These are phyloP conservation scores for Paramyrothecium sp. DNA, from an alignment of 2,329 filamentous ascomycete genomes.

Conservation along the genomic window DNA sequence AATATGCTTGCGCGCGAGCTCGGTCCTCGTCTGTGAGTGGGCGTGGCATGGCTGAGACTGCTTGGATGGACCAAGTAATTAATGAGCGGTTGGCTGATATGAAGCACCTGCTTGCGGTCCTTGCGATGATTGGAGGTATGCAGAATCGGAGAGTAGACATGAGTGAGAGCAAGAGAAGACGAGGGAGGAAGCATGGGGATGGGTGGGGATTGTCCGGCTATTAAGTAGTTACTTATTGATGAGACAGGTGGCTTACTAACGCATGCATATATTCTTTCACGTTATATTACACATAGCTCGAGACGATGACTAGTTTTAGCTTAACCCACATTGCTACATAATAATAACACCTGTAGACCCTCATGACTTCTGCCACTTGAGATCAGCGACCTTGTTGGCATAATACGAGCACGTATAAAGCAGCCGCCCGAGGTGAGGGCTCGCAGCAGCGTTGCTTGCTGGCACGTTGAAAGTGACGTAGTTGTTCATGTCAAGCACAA, in stretches of 20 bases:
- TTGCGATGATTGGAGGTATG: neutral
- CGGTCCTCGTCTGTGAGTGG: conserved; percentile 1
- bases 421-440: neutral
- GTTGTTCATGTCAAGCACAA: neutral
- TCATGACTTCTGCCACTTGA: conserved; percentile 1
- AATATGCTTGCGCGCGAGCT: conserved; percentile 1
- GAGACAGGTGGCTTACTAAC: neutral
- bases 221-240: neutral
- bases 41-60: neutral
- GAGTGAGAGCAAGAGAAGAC: neutral
- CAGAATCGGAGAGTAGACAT: neutral
- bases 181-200: neutral
- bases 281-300: neutral
- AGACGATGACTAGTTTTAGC: neutral
- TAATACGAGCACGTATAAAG: conserved; percentile 1
- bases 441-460: neutral
- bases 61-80: neutral
- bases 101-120: neutral
- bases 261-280: neutral
- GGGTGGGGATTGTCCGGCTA: neutral
- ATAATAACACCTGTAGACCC: neutral
- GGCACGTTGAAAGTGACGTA: neutral
- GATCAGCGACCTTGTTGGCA: neutral
- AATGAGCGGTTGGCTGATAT: neutral
- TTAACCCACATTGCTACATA: neutral